Evolutionary conservation across 2,329 filamentous ascomycete genomes (phyloP), one percentile per base, ranked within the genome.

Genomic region (Fusarium drepaniforme): DNA sequence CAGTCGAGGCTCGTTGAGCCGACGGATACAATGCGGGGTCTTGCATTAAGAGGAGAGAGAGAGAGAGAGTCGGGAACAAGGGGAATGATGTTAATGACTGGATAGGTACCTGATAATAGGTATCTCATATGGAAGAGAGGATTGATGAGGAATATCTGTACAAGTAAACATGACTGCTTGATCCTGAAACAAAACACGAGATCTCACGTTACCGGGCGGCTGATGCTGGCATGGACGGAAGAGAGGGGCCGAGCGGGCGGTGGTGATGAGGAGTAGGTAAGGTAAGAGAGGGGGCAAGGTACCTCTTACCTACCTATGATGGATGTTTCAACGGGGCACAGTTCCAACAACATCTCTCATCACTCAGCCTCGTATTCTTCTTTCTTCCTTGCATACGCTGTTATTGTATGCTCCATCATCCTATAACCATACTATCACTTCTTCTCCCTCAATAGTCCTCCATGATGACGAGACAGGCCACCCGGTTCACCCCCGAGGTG

Each of bases 401-500:
- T 38, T 21, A 25, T 42, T n/a, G 6, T 33, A 40, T 38, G 23
- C 56, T 35, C 8, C 28, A 53, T 64, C 12, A 46, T 11, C 25
- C 37, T 30, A 30, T 62, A 33, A 33, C 42, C 21, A 59, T 60
- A 30, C 49, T 46, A 28, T 35, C 18, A 33, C 37, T 5, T 35
- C 37, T 25, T 42, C 40, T 59, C 60, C 33, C 28, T 53, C 49
- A 53, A 53, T 44, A 64, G 40, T 60, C 61, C 53, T 76, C 75
- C 51, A 82, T 80, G 74, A 95, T 95, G 93, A 94, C 92, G 9
- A 88, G 94, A 80, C 88, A 88, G 75, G 92, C 92, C 12, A 86
- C 88, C 76, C 93, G 92, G 76, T 94, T 96, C 84, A 95, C 93
- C 12, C 93, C 93, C 6, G 90, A 94, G 86, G 92, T 94, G 75